Base-by-base conservation (phyloP, 805 yeast genomes). In the Wickerhamomyces xylosicus region DNA sequence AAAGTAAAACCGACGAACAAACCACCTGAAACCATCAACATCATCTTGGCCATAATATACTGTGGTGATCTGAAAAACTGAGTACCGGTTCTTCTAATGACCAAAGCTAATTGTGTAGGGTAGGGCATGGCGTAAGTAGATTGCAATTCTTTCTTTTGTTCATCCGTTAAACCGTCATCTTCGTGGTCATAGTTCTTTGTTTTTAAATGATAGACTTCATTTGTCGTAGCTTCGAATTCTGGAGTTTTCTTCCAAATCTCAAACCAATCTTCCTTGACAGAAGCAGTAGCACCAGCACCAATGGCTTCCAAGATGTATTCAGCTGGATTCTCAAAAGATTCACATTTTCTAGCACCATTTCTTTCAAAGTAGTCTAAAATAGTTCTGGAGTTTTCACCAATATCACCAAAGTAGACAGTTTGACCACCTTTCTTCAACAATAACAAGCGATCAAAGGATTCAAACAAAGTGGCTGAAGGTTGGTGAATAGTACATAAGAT, bases 401-500 rank as follows among this genome's bases (percentile, higher is more conserved):
- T 31, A 15, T 31, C 33, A 10, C 33, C 33, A 31, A 31, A 31
- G 33, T 31, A 31, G 19, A 31, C 33, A 8, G 33, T 31, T 14
- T 31, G 17, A 11, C 33, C 33, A 31, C 33, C 33, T 11, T 31
- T 31, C 15, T 14, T 31, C 33, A 16, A 78, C 75, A 15, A 76
- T 53, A 7, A 90, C 89, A 33, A 89, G 85, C 54, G 77, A 5
- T 86, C 90, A 62, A 86, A 84, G 41, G 62, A 62, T 15, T 66
- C 56, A 50, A 82, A 77, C 47, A 83, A 60, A 42, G 74, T 82
- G 22, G 74, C 71, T 46, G 85, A 72, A 1, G 95, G 95, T 51
- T 85, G 95, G 56, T 85, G 95, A 37, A 86, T 83, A 0, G 95
- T 85, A 39, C 79, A 56, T 18, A 85, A 71, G 9, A 86, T 69